phyloP scores from a whole-genome alignment of 805 yeast genomes.

The Metschnikowia shivogae region DNA sequence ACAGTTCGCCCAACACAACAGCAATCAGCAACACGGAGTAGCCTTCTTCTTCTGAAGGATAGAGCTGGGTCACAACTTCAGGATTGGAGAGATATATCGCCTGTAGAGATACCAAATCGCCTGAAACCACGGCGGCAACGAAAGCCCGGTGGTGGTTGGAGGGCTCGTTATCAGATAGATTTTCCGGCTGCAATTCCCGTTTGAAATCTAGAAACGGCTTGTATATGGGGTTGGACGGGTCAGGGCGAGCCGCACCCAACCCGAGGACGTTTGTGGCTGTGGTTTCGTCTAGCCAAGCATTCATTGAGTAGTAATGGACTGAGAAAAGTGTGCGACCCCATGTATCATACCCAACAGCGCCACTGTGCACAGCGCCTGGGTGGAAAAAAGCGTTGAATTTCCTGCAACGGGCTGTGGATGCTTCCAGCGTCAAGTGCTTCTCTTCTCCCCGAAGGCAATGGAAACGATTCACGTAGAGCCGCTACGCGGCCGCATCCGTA shows the following conservation, averaged over 20 bases:
- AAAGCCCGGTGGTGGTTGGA: constrained; percentile 19
- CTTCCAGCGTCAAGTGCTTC: no score
- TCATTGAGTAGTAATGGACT: constrained; percentile 4
- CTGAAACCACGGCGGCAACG: constrained; percentile 33
- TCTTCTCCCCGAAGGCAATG: no score
- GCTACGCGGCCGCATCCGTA: no score
- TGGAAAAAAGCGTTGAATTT: no score
- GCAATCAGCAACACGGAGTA: constrained; percentile 44
- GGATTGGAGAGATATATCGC: constrained; percentile 21
- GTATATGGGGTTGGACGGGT: constrained; percentile 9
- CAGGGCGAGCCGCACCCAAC: constrained; percentile 3
- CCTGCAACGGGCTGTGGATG: no score
- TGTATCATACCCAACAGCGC: no score
- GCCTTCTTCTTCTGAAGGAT: constrained; percentile 28
- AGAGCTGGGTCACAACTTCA: constrained; percentile 19
- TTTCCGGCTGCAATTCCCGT: constrained; percentile 2
- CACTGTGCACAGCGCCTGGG: no score
- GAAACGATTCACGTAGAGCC: no score
- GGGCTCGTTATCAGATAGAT: neutral
- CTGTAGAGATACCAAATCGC: constrained; percentile 35
- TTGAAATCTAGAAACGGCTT: constrained; percentile 9
- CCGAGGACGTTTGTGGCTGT: constrained; percentile 1
- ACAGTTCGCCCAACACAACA: constrained; percentile 48
- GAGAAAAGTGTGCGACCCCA: neutral
- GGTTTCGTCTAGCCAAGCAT: constrained; percentile 6